A percentile compares a stretch with the other conserved stretches of the same genome.
Evolutionary conservation across 495 filamentous ascomycete species (phyloP).

Genomic region (Daldinia childiae): DNA sequence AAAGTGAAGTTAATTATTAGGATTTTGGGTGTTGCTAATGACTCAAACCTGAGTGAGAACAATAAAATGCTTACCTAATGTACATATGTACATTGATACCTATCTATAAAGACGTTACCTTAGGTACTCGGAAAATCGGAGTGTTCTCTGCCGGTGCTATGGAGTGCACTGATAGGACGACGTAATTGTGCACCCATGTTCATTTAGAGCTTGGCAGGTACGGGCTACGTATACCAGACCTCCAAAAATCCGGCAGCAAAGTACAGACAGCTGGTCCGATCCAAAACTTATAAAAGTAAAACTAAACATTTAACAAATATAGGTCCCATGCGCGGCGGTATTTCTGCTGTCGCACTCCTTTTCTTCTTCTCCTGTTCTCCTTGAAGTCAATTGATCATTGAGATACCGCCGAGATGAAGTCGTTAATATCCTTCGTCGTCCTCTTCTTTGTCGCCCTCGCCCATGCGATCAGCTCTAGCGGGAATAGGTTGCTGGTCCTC

Average conservation of each 20-base stretch:
- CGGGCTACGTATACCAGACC: slow-evolving; percentile 50
- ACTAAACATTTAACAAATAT: background rate
- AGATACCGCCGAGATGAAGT: slow-evolving; percentile 69
- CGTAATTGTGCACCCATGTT: slow-evolving; percentile 12
- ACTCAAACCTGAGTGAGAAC: too few relatives aligned
- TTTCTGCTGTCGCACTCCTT: slow-evolving; percentile 42
- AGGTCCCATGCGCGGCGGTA: slow-evolving; percentile 44
- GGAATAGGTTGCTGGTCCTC: slow-evolving; percentile 84
- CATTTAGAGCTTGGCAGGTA: slow-evolving; percentile 44
- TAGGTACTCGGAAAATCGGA: slow-evolving; percentile 24
- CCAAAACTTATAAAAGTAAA: slow-evolving; percentile 4
- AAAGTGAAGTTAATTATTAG: background rate
- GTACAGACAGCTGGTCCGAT: slow-evolving; percentile 18
- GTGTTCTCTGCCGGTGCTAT: slow-evolving; percentile 4
- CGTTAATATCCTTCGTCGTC: slow-evolving; percentile 73
- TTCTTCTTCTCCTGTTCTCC: slow-evolving; percentile 41
- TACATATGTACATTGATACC: background rate
- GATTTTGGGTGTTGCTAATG: background rate
- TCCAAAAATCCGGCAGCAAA: slow-evolving; percentile 23
- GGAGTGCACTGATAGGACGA: slow-evolving; percentile 1
- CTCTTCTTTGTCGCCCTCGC: slow-evolving; percentile 71
- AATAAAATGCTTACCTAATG: background rate
- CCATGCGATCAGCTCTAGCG: slow-evolving; percentile 80
- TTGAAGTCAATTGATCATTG: slow-evolving; percentile 48
- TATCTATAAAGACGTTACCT: background rate